Evolutionary conservation across 495 filamentous ascomycete genomes (phyloP).

Genomic region (Hypomontagnella submonticulosa): DNA sequence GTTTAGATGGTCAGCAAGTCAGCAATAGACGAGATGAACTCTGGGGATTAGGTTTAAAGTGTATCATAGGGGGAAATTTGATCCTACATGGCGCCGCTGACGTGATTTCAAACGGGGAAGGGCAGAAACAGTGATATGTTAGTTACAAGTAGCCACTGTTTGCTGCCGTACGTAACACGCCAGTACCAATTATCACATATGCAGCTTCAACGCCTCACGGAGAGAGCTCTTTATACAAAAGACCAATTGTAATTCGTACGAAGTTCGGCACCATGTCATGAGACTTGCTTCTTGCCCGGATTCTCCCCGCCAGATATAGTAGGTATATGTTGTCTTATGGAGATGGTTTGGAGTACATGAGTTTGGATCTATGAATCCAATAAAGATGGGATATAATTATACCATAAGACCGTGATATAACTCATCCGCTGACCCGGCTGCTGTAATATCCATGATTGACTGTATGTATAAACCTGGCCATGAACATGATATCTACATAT

Average conservation of each 20-base stretch:
- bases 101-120: conserved; percentile 20
- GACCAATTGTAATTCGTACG: conserved; percentile 19
- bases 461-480: too few relatives aligned
- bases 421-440: too few relatives aligned
- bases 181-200: not conserved
- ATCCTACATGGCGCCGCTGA: conserved; percentile 27
- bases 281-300: conserved; percentile 15
- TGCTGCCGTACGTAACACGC: conserved; percentile 11
- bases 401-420: too few relatives aligned
- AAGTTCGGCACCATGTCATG: not conserved
- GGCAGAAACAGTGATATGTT: not conserved
- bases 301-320: conserved; percentile 7
- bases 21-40: conserved; percentile 28
- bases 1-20: conserved; percentile 35
- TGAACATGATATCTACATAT: too few relatives aligned
- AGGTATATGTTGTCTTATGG: not conserved
- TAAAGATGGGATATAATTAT: too few relatives aligned
- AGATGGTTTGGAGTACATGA: too few relatives aligned
- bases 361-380: too few relatives aligned
- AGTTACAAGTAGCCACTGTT: not conserved
- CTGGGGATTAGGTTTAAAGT: conserved; percentile 28
- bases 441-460: too few relatives aligned
- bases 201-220: conserved; percentile 12
- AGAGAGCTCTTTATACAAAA: conserved; percentile 1
- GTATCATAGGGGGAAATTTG: conserved; percentile 17